phyloP scores from a whole-genome alignment of 805 yeast genomes.

The Wickerhamomyces hampshirensis region DNA sequence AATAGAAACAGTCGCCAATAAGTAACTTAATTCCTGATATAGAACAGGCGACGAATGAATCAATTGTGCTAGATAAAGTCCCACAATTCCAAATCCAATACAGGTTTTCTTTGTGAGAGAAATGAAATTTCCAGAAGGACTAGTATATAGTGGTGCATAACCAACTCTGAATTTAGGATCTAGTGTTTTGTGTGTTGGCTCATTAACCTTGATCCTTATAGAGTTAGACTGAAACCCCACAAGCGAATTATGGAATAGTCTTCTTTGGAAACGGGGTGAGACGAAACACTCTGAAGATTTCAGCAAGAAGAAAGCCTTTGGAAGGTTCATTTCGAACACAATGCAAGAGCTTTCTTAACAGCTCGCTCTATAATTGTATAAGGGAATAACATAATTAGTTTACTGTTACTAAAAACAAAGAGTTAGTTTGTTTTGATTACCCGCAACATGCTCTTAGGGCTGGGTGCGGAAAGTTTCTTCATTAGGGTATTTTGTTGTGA shows the following conservation, averaged over 20 bases:
- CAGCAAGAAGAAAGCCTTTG: no score
- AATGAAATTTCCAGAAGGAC: slow-evolving; percentile 58
- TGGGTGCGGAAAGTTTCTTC: slow-evolving; percentile 14
- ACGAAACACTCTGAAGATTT: no score
- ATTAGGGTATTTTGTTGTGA: slow-evolving; percentile 7
- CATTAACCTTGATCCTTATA: slow-evolving; percentile 1
- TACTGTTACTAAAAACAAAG: no score
- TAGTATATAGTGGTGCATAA: slow-evolving; percentile 56
- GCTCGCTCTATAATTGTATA: no score
- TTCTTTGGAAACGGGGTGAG: no score
- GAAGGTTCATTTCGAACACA: no score
- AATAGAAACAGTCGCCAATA: slow-evolving; percentile 37
- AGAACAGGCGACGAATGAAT: slow-evolving; percentile 45
- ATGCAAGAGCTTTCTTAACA: no score
- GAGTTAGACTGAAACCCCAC: neutral
- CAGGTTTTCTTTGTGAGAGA: slow-evolving; percentile 59
- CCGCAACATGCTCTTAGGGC: slow-evolving; percentile 36
- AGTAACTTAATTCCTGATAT: slow-evolving; percentile 43
- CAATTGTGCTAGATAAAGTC: slow-evolving; percentile 58
- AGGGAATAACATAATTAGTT: no score
- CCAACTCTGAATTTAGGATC: slow-evolving; percentile 51
- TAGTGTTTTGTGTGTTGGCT: no score
- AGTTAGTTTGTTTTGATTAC: slow-evolving; percentile 29
- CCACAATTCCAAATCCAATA: slow-evolving; percentile 55
- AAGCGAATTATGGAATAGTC: neutral